Conservation (phyloP, 2,329 filamentous ascomycete genomes). For the Seiridium cupressi region DNA sequence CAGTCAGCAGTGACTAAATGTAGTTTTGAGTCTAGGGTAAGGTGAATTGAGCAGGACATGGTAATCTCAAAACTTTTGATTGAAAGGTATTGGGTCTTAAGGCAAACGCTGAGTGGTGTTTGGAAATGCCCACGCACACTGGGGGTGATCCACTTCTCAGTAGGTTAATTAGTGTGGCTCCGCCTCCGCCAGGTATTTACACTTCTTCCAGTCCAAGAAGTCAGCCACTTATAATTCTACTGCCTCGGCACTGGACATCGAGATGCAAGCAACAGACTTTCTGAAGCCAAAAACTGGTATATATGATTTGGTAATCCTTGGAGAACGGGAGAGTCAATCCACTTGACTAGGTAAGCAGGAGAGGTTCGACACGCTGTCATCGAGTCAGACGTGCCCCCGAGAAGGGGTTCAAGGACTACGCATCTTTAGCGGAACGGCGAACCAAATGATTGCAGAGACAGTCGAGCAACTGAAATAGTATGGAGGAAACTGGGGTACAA, state of each 20-base stretch:
- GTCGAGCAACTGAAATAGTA: constrained; percentile 53
- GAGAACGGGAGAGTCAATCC: constrained; percentile 65
- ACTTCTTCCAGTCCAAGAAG: constrained; percentile 49
- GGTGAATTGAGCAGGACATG: too few species aligned
- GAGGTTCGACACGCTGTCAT: constrained; percentile 50
- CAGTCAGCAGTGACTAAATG: neutral
- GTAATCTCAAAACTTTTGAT: too few species aligned
- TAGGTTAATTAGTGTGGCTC: neutral
- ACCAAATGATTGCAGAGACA: constrained; percentile 61
- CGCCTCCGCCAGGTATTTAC: constrained; percentile 45
- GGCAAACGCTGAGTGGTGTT: too few species aligned
- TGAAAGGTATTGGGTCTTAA: too few species aligned
- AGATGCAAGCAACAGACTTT: constrained; percentile 56
- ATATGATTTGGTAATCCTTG: constrained; percentile 59
- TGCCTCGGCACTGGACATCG: constrained; percentile 52
- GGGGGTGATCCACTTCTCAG: neutral
- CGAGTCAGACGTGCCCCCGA: constrained; percentile 53
- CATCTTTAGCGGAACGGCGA: constrained; percentile 58
- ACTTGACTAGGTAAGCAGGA: constrained; percentile 51
- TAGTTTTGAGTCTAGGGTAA: too few species aligned
- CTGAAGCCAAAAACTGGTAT: constrained; percentile 58
- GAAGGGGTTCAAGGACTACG: constrained; percentile 57
- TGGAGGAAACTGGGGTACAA: constrained; percentile 55
- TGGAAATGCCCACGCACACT: too few species aligned
- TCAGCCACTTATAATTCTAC: constrained; percentile 38